phyloP scores from a whole-genome alignment of 108 stramenopile genomes.

The Nitzschia inconspicua region DNA sequence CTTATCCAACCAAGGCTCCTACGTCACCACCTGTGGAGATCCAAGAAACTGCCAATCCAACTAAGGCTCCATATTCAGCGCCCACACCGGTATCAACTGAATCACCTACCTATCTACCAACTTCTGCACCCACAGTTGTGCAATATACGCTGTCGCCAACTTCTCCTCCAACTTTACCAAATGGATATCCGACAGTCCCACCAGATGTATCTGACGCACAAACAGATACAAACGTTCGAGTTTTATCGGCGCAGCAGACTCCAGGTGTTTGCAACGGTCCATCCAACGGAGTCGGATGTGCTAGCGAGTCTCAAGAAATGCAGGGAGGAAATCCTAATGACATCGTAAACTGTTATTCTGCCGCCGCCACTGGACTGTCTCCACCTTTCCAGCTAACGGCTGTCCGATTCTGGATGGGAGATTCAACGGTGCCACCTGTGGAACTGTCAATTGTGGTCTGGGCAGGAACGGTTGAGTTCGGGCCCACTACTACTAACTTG shows the following conservation, averaged over 20 bases:
- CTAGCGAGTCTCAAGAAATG: background rate
- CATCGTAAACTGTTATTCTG: constrained; percentile 18
- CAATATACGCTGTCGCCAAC: background rate
- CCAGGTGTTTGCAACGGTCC: constrained; percentile 12
- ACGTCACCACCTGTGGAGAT: background rate
- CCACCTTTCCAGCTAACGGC: constrained; percentile 1
- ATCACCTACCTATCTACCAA: background rate
- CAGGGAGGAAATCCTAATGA: constrained; percentile 29
- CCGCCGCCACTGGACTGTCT: background rate
- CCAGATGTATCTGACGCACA: no score
- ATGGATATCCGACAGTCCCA: background rate
- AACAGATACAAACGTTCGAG: no score
- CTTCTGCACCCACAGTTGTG: background rate
- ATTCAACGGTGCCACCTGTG: background rate
- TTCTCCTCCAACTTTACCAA: background rate
- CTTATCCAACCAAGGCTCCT: background rate
- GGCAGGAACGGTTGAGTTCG: background rate
- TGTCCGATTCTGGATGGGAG: constrained; percentile 26
- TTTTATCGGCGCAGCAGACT: constrained; percentile 3
- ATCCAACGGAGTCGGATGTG: constrained; percentile 23
- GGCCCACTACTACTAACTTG: background rate
- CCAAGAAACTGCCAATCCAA: background rate
- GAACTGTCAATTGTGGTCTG: constrained; percentile 12
- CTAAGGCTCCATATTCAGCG: background rate
- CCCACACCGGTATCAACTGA: background rate